phyloP scores from a whole-genome alignment of 2,329 filamentous ascomycete genomes.

The Aureobasidium sp. region DNA sequence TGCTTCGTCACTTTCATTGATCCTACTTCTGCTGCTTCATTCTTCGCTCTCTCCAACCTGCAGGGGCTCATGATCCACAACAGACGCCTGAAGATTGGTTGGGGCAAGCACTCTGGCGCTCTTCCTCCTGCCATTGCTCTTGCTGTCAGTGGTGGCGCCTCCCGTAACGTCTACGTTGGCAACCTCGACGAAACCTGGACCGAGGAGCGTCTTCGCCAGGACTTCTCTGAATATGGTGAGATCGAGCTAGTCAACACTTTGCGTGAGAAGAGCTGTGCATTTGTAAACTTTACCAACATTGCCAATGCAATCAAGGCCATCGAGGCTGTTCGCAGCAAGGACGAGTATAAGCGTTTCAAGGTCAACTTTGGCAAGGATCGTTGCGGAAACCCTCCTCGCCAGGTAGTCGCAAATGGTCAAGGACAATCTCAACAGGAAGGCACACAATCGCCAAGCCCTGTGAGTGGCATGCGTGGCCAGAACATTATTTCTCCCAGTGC shows the following conservation, averaged over 20 bases:
- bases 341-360: conserved; percentile 98
- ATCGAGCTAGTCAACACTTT: conserved; percentile 96
- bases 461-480: conserved; percentile 52
- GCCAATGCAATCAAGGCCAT: conserved; percentile 99
- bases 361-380: conserved; percentile 99
- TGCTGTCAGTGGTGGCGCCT: conserved; percentile 91
- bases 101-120: conserved; percentile 97
- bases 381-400: conserved; percentile 91
- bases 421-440: conserved; percentile 59
- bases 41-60: conserved; percentile 94
- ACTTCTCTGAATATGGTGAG: conserved; percentile 95
- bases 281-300: conserved; percentile 99
- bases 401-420: conserved; percentile 56
- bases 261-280: conserved; percentile 97
- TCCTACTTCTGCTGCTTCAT: conserved; percentile 92
- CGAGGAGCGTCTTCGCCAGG: conserved; percentile 88
- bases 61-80: conserved; percentile 99
- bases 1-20: conserved; percentile 99
- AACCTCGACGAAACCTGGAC: conserved; percentile 97
- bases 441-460: conserved; percentile 48
- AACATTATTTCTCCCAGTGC: conserved; percentile 56
- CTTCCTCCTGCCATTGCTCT: conserved; percentile 92
- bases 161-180: conserved; percentile 96
- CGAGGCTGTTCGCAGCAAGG: conserved; percentile 86
- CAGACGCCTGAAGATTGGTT: conserved; percentile 92